These are phyloP conservation scores for Odontarrhena argentea DNA, from an alignment of 345 rosid genomes.

Conservation along the genomic window DNA sequence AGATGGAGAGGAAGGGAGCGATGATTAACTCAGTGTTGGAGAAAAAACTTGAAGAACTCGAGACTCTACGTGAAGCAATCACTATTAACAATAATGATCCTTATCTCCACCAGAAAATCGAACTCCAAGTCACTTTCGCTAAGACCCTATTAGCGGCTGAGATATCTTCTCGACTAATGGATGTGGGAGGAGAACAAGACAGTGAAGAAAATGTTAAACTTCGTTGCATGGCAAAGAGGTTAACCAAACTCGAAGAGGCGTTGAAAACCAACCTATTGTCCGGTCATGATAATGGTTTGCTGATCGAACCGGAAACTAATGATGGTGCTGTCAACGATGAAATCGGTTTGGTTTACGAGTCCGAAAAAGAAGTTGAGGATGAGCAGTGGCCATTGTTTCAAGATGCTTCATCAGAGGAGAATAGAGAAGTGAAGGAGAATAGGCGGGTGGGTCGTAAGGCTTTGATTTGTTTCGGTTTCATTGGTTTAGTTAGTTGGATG, in stretches of 20 bases:
- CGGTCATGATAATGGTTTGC: neutral
- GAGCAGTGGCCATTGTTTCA: constrained; percentile 23
- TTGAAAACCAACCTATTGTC: neutral
- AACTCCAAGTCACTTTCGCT: constrained; percentile 1
- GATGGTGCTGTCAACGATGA: constrained; percentile 3
- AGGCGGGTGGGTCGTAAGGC: constrained; percentile 12
- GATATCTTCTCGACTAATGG: neutral
- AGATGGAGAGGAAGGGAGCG: constrained; percentile 11
- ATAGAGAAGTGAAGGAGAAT: constrained; percentile 15
- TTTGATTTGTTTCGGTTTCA: constrained; percentile 27
- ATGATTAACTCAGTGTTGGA: constrained; percentile 28
- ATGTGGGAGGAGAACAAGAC: constrained; percentile 14
- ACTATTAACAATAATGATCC: constrained; percentile 6
- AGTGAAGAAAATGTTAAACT: constrained; percentile 6
- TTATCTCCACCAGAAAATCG: constrained; percentile 3
- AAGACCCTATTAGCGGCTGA: constrained; percentile 33
- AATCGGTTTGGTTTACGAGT: constrained; percentile 17
- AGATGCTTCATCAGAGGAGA: constrained; percentile 27
- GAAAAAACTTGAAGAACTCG: constrained; percentile 41
- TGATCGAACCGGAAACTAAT: neutral
- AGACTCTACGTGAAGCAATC: constrained; percentile 17
- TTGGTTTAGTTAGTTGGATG: constrained; percentile 27
- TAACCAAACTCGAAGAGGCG: constrained; percentile 23
- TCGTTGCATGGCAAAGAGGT: constrained; percentile 28
- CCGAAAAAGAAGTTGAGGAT: neutral